Conservation (phyloP, 2,329 filamentous ascomycete genomes). For the Proliferodiscus dingleyae region DNA sequence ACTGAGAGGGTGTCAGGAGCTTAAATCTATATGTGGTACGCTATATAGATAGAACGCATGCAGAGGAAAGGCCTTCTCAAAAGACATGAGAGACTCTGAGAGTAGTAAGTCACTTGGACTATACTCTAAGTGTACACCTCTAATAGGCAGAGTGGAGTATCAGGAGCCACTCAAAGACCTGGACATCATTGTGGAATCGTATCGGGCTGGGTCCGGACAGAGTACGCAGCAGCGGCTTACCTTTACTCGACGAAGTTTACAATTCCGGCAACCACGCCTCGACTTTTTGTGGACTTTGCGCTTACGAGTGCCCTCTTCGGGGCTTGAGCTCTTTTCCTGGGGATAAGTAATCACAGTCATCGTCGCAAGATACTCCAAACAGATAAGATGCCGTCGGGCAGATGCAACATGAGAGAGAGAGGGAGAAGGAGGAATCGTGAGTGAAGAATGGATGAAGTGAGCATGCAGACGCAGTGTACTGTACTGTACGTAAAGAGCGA, state of each 20-base stretch:
- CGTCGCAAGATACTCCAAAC: too few relatives aligned
- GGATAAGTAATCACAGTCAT: background rate
- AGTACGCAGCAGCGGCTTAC: conserved; percentile 29
- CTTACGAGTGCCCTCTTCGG: conserved; percentile 4
- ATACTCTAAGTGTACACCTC: too few relatives aligned
- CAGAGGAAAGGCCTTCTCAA: too few relatives aligned
- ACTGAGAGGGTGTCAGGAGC: conserved; percentile 36
- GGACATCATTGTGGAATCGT: background rate
- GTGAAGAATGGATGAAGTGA: background rate
- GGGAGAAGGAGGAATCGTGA: background rate
- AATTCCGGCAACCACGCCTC: conserved; percentile 49
- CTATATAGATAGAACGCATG: too few relatives aligned
- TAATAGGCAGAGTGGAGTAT: background rate
- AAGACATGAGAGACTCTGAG: too few relatives aligned
- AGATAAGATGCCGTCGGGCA: background rate
- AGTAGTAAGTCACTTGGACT: too few relatives aligned
- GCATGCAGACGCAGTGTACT: background rate
- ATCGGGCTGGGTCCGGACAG: too few relatives aligned
- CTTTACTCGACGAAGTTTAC: conserved; percentile 50
- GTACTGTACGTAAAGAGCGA: too few relatives aligned
- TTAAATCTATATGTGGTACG: too few relatives aligned
- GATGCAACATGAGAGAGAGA: background rate
- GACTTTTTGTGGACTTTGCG: conserved; percentile 46
- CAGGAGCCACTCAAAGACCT: background rate
- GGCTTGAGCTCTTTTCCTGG: background rate